Base-by-base conservation (phyloP, 179 eudicot genomes). In the Gypsophila paniculata region DNA sequence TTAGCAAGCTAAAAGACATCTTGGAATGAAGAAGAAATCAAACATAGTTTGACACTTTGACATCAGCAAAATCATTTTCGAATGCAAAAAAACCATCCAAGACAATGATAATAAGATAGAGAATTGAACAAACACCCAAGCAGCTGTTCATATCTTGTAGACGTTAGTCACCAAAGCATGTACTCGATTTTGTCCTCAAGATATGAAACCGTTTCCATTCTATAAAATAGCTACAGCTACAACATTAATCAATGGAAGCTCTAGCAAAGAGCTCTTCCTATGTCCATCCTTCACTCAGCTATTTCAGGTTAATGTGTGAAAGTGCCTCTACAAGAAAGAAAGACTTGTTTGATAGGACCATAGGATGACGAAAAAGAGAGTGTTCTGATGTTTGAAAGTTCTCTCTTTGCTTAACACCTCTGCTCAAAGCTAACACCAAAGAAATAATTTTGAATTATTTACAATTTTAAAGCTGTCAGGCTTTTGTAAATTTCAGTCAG, bases 1-100 rank as follows among this genome's bases (percentile, higher is more conserved):
- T 26, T 49, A 34, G 68, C 44, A 49, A 69, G 68, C 70, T 46
- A 36, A 74, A 14, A 49, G 9, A 17, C 12, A n/a, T 48, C 48
- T 49, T 46, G 17, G 17, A 65, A 42, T 39, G 61, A 36, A 72
- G 44, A 44, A 55, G 26, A 55, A 29, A 44, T 34, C 61, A 69
- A 13, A 49, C 29, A 53, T 11, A 14, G 59, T 5, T 18, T 5
- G 23, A 54, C 10, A 54, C 5, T 5, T 18, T 5, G 23, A 54
- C 10, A 54, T n/a, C 7, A 18, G 11, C 14, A 46, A 13, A 15
- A 46, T 46, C 52, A 12, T 11, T 46, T 46, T 46, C 7, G 17
- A 46, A 46, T 15, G 15, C 52, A 46, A 4, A 46, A 10, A 46
- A 46, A 46, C 0, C 52, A 46, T 46, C 17, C 1, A 15, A 46